Evolutionary conservation across 257 asterid species (phyloP), one percentile per base, ranked within the genome.

Genomic region (Oldenlandia corymbosa): DNA sequence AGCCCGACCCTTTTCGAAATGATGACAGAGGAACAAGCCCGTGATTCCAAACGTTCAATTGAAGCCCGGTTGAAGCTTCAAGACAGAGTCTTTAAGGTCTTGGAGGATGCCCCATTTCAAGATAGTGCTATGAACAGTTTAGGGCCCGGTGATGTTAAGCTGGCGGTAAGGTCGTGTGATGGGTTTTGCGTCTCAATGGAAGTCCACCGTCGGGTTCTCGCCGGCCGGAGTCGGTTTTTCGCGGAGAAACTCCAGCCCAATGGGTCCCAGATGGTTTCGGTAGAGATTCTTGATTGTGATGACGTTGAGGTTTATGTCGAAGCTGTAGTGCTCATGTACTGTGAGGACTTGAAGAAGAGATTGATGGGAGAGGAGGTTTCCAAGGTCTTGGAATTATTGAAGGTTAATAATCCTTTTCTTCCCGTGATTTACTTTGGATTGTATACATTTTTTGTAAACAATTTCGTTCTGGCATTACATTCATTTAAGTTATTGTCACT

Each of bases 281-380:
- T 93, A 37, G 99, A 93, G 76, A 93, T 93, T 73, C 91, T 88
- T 36, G 99, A 90, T 13, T 84, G 95, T 65, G 96, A 87, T 74
- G 94, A 93, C 68, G 94, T 90, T 65, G 94, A 76, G 80, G 91
- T 78, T 27, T 90, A 93, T 58, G 83, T 93, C 66, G 88, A 93
- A 73, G 86, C 87, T 1, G 71, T 93, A 59, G 83, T 81, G 68
- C 95, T 93, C 47, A 87, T 93, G 96, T 93, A 93, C 71, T 75
- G 59, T 51, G 83, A 82, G 42, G 88, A 90, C 50, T 36, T 87
- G 80, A 87, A 83, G 80, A 64, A 55, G 71, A 80, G 76, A 73
- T 80, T 93, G 69, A 63, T 85, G 62, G 84, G 83, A 20, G 69
- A 74, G 73, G 85, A 76, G 62, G 96, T 87, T 16, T 70, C 91